Evolutionary conservation across 1,139 yeast genomes (phyloP), one percentile per base, ranked within the genome.

Genomic region (Yamadazyma mexicana): DNA sequence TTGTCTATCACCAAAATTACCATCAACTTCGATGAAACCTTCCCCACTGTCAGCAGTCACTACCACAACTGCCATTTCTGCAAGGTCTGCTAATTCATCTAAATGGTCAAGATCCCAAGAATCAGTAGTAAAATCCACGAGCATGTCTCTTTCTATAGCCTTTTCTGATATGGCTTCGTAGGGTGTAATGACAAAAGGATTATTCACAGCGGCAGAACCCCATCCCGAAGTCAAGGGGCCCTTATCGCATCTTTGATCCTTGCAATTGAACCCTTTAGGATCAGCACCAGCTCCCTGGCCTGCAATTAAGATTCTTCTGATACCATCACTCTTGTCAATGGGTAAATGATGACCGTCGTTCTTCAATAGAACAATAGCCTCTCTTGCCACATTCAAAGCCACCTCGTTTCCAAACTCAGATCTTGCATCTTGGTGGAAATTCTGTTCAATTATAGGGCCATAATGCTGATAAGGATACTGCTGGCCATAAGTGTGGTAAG

Each of bases 1-100:
- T 49, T 71, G 69, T 26, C 85, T 56, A 52, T 80, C 86, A n/a
- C 85, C 85, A 51, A 58, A 75, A 47, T 79, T 80, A 16, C 72
- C 75, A 49, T 79, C 85, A 26, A 79, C 79, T 45, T 67, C 71
- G 35, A 77, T 64, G 50, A 69, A 77, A 0, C 83, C 83, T 58
- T 80, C 86, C 12, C 85, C 86, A 8, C 83, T 73, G 46, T 65
- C 59, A 1, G 81, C 68, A 35, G 64, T 63, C 0, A 75, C 84
- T 43, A 79, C 66, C 2, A 80, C 78, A 22, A 79, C 58, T 5
- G 79, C 63, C 55, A 77, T 56, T 49, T 77, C 83, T 0, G 81
- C 77, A 46, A 59, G 61, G 40, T 73, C 77, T 2, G 81, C 73
- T 34, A 64, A 51, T 31, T 72, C 75, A 33, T 64, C 73, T 5